Percentiles rank a stretch among this genome's conserved stretches.
These are phyloP conservation scores for Barnettozyma hawaiiensis DNA, from an alignment of 1,139 yeast genomes.

Conservation along the genomic window DNA sequence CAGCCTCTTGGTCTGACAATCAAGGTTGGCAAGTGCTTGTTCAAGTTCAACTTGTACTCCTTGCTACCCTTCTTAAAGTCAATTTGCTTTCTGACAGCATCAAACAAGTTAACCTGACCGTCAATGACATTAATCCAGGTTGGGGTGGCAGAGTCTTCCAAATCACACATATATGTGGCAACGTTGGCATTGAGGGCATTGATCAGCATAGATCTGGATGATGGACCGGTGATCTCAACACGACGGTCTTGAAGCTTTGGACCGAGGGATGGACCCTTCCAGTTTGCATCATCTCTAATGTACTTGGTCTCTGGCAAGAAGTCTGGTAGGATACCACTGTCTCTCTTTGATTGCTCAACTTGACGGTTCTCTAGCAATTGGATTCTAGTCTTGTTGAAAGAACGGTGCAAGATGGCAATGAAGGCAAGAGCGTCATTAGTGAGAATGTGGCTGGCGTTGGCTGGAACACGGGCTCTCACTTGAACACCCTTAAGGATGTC, in stretches of 20 bases:
- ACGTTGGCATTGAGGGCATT: slow-evolving; percentile 88
- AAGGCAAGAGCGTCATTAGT: slow-evolving; percentile 67
- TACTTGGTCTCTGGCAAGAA: slow-evolving; percentile 66
- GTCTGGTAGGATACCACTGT: slow-evolving; percentile 63
- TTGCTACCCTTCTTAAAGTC: slow-evolving; percentile 48
- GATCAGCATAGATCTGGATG: slow-evolving; percentile 88
- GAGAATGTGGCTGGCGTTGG: slow-evolving; percentile 50
- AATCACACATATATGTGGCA: slow-evolving; percentile 91
- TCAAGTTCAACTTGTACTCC: slow-evolving; percentile 52
- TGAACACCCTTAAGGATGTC: slow-evolving; percentile 50
- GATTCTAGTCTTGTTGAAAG: slow-evolving; percentile 58
- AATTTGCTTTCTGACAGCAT: slow-evolving; percentile 70
- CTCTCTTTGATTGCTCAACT: slow-evolving; percentile 55
- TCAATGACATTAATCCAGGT: slow-evolving; percentile 85
- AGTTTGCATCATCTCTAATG: slow-evolving; percentile 66
- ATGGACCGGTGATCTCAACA: slow-evolving; percentile 72
- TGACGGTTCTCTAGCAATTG: slow-evolving; percentile 56
- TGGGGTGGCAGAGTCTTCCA: slow-evolving; percentile 93
- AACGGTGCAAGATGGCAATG: slow-evolving; percentile 67
- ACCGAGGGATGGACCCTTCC: slow-evolving; percentile 78
- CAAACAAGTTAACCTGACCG: slow-evolving; percentile 91
- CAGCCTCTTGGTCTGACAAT: slow-evolving; percentile 86
- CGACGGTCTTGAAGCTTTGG: slow-evolving; percentile 73
- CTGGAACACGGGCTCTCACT: slow-evolving; percentile 48
- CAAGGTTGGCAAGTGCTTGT: slow-evolving; percentile 62